Conservation (phyloP, 2,329 filamentous ascomycete genomes). For the Cylindrodendrum hubeiense region DNA sequence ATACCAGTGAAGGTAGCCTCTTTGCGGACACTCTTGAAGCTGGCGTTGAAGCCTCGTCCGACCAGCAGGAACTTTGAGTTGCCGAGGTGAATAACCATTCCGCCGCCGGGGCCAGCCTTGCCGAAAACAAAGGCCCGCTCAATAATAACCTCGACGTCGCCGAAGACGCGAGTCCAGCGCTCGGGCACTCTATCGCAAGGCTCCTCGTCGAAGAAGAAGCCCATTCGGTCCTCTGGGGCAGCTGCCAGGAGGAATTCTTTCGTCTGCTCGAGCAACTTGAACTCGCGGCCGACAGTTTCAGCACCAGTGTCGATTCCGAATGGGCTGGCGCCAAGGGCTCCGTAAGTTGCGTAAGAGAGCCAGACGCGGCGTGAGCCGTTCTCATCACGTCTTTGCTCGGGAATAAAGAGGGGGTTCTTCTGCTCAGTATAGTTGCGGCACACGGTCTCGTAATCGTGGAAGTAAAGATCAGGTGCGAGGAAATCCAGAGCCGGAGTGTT, state of each 20-base stretch:
- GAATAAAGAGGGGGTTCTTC: conserved; percentile 62
- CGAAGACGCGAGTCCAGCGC: conserved; percentile 45
- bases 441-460: conserved; percentile 59
- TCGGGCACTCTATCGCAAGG: conserved; percentile 38
- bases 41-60: conserved; percentile 54
- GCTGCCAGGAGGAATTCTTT: conserved; percentile 45
- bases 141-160: conserved; percentile 51
- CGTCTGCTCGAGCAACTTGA: conserved; percentile 48
- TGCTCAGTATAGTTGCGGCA: conserved; percentile 59
- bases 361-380: conserved; percentile 57
- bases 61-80: conserved; percentile 51
- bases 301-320: conserved; percentile 56
- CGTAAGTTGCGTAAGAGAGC: conserved; percentile 55
- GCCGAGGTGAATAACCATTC: conserved; percentile 54
- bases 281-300: conserved; percentile 46
- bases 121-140: conserved; percentile 56
- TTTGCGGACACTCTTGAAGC: conserved; percentile 46
- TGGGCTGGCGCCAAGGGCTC: conserved; percentile 52
- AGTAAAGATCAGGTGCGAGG: conserved; percentile 61
- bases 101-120: conserved; percentile 51
- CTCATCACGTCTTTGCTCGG: conserved; percentile 64
- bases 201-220: conserved; percentile 54
- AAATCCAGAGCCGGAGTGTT: conserved; percentile 58
- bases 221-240: conserved; percentile 48
- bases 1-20: conserved; percentile 54